Percentiles rank a stretch among this genome's conserved stretches.
phyloP scores from a whole-genome alignment of 2,329 filamentous ascomycete species.

The Penicillium vulpinum region DNA sequence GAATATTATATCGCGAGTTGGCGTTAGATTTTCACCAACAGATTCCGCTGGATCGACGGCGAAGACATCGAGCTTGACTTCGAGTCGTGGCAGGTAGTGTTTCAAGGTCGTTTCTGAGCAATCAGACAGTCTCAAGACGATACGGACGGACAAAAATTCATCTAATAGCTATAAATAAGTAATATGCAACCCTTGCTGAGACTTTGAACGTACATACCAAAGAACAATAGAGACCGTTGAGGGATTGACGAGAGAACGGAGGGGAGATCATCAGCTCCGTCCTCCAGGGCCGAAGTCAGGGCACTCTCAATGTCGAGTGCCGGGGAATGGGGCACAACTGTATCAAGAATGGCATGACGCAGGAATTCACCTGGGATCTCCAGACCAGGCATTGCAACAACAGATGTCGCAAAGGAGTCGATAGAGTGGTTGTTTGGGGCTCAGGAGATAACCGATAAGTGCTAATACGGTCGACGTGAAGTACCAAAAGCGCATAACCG shows the following conservation, averaged over 20 bases:
- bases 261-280: conserved; percentile 43
- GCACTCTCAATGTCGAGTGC: conserved; percentile 42
- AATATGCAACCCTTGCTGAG: conserved; percentile 39
- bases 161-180: conserved; percentile 54
- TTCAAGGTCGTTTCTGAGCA: conserved; percentile 52
- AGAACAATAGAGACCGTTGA: conserved; percentile 55
- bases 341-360: conserved; percentile 45
- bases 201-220: conserved; percentile 42
- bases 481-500: conserved; percentile 32
- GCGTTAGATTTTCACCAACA: conserved; percentile 41
- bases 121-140: conserved; percentile 53
- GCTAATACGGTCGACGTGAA: background rate
- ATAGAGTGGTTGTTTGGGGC: conserved; percentile 10
- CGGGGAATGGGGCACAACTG: conserved; percentile 46
- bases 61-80: conserved; percentile 54
- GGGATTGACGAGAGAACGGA: conserved; percentile 51
- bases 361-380: conserved; percentile 44
- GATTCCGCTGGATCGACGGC: conserved; percentile 43
- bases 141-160: conserved; percentile 54
- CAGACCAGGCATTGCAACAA: conserved; percentile 36
- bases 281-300: conserved; percentile 48
- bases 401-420: conserved; percentile 26
- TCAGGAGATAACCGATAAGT: conserved; percentile 22
- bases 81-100: conserved; percentile 50
- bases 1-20: conserved; percentile 46